Conservation (phyloP, 2,329 filamentous ascomycete genomes). For the Leptographium lundbergii region DNA sequence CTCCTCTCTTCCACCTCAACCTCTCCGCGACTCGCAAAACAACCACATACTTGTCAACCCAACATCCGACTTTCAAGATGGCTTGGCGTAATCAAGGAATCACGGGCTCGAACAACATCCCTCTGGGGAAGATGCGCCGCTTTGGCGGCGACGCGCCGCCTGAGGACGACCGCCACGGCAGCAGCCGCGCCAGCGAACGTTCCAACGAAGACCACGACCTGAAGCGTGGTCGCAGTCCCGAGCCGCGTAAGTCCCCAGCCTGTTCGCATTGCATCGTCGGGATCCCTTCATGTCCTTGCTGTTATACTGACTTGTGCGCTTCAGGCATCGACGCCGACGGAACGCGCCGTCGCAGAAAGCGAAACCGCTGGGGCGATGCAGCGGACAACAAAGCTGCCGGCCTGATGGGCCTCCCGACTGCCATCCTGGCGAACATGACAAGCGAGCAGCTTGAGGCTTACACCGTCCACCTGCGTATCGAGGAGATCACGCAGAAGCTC, state of each 20-base stretch:
- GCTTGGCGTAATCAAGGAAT: slow-evolving; percentile 68
- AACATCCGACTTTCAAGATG: slow-evolving; percentile 26
- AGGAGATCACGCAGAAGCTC: slow-evolving; percentile 98
- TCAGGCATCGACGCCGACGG: slow-evolving; percentile 53
- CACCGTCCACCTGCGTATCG: slow-evolving; percentile 88
- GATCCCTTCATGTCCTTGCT: too few species aligned
- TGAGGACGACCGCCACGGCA: slow-evolving; percentile 13
- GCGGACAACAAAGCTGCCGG: slow-evolving; percentile 98
- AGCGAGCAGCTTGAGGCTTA: slow-evolving; percentile 97
- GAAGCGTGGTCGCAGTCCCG: slow-evolving; percentile 89
- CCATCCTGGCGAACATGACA: slow-evolving; percentile 96
- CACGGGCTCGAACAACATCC: slow-evolving; percentile 97
- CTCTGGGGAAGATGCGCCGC: slow-evolving; percentile 71
- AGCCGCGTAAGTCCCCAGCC: slow-evolving; percentile 47
- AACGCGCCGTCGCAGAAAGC: slow-evolving; percentile 85
- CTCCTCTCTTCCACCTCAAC: background rate
- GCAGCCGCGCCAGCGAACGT: slow-evolving; percentile 8
- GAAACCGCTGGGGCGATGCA: slow-evolving; percentile 95
- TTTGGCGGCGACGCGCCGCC: slow-evolving; percentile 48
- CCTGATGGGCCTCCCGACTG: slow-evolving; percentile 91
- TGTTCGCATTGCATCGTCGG: background rate
- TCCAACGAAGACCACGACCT: slow-evolving; percentile 31
- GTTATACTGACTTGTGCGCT: background rate
- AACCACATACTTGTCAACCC: background rate
- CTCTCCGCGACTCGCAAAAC: background rate